These are phyloP conservation scores for Hypoxylon rickii DNA, from an alignment of 495 filamentous ascomycete species.

Conservation along the genomic window DNA sequence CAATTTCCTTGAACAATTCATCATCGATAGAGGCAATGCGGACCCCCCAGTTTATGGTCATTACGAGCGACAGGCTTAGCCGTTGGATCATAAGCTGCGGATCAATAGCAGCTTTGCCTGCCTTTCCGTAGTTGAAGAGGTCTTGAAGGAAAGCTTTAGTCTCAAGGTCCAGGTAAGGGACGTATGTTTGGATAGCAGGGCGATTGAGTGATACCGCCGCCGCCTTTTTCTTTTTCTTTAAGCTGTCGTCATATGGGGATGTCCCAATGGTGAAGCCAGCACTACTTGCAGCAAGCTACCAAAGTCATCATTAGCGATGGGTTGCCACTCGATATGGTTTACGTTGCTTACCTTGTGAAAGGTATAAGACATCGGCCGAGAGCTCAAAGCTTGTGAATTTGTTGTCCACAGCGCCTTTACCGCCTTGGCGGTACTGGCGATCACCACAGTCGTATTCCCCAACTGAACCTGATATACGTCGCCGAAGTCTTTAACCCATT, in stretches of 20 bases:
- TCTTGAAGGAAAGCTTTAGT: constrained; percentile 64
- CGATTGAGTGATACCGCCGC: constrained; percentile 67
- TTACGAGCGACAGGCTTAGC: constrained; percentile 58
- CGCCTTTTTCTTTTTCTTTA: constrained; percentile 67
- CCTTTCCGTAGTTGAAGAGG: constrained; percentile 57
- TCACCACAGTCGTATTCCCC: constrained; percentile 63
- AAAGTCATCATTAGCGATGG: neutral
- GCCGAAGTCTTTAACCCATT: constrained; percentile 62
- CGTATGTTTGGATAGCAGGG: constrained; percentile 63
- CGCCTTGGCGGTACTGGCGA: constrained; percentile 62
- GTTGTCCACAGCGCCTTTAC: constrained; percentile 63
- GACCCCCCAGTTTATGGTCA: constrained; percentile 68
- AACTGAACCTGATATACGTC: constrained; percentile 68
- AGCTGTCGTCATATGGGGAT: constrained; percentile 63
- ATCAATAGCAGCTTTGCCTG: constrained; percentile 57
- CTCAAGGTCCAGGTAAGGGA: constrained; percentile 64
- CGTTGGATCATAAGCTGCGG: constrained; percentile 66
- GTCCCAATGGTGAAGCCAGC: constrained; percentile 70
- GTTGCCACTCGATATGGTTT: neutral
- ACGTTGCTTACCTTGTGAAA: constrained; percentile 59
- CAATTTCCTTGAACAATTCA: constrained; percentile 64
- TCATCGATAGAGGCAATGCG: constrained; percentile 62
- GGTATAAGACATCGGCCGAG: constrained; percentile 65
- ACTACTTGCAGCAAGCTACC: constrained; percentile 63
- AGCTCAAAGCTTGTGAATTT: constrained; percentile 60